Conservation (phyloP, 495 filamentous ascomycete species). For the Xeromyces bisporus region DNA sequence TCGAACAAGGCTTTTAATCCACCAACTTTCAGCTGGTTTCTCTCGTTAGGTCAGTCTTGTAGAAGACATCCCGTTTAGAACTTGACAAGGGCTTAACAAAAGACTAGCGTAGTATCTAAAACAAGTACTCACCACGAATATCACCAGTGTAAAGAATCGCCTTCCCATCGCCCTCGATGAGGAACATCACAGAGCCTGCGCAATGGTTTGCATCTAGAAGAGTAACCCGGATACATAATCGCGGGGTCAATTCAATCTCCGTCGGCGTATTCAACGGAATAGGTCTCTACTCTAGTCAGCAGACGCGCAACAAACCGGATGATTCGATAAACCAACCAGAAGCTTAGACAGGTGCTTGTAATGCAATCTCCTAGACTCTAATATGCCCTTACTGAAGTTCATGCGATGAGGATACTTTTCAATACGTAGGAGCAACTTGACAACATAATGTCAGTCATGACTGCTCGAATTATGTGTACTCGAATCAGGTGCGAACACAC, state of each 20-base stretch:
- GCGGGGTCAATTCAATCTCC: constrained; percentile 53
- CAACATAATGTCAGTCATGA: not conserved
- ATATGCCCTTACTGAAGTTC: constrained; percentile 60
- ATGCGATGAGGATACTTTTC: constrained; percentile 64
- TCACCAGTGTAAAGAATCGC: constrained; percentile 87
- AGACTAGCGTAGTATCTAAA: not conserved
- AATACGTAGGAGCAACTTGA: constrained; percentile 47
- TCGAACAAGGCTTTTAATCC: constrained; percentile 45
- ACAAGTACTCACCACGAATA: constrained; percentile 44
- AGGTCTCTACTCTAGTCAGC: constrained; percentile 39
- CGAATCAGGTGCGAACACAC: no score
- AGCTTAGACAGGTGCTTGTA: constrained; percentile 62
- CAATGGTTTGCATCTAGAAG: constrained; percentile 90
- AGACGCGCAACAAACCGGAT: not conserved
- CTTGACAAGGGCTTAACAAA: no score
- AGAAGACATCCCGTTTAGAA: no score
- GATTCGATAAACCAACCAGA: constrained; percentile 23
- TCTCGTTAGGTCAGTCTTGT: no score
- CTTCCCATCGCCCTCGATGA: constrained; percentile 61
- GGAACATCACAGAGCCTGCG: constrained; percentile 82
- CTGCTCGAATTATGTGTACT: no score
- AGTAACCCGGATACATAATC: constrained; percentile 55
- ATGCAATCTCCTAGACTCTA: constrained; percentile 49
- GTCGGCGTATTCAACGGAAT: constrained; percentile 75
- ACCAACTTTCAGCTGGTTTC: constrained; percentile 54